Evolutionary conservation across 148 eudicot genomes (phyloP).

Genomic region (Heliamphora exappendiculata): DNA sequence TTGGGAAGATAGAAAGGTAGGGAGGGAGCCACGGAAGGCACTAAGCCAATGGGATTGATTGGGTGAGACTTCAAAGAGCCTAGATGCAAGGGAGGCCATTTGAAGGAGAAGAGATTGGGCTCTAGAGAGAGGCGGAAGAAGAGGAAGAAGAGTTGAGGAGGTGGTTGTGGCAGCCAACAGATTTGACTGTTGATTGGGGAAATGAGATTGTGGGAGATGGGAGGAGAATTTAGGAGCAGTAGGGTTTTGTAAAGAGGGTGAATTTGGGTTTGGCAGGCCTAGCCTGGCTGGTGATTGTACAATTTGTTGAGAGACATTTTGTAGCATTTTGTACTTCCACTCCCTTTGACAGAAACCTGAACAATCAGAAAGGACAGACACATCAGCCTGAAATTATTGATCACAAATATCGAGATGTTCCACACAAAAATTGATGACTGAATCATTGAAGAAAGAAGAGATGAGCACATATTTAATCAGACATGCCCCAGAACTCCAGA

Average conservation of each 20-base stretch:
- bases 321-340: constrained; percentile 33
- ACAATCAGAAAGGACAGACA: background rate
- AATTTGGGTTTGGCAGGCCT: constrained; percentile 83
- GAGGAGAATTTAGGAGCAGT: constrained; percentile 52
- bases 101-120: constrained; percentile 76
- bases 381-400: too few relatives aligned
- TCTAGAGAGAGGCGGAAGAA: constrained; percentile 81
- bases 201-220: constrained; percentile 49
- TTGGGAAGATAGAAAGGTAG: constrained; percentile 62
- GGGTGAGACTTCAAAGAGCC: constrained; percentile 79
- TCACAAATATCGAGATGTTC: too few relatives aligned
- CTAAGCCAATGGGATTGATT: constrained; percentile 74
- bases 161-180: constrained; percentile 29
- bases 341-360: constrained; percentile 3
- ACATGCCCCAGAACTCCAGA: too few relatives aligned
- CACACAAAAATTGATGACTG: too few relatives aligned
- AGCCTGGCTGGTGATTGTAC: constrained; percentile 85
- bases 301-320: constrained; percentile 43
- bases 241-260: constrained; percentile 72
- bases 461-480: too few relatives aligned
- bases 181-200: constrained; percentile 37
- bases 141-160: constrained; percentile 68
- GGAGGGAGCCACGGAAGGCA: constrained; percentile 78
- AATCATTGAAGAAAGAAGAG: too few relatives aligned
- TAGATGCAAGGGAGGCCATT: constrained; percentile 71